phyloP scores from a whole-genome alignment of 2,329 filamentous ascomycete species.

The Fusarium xylarioides region DNA sequence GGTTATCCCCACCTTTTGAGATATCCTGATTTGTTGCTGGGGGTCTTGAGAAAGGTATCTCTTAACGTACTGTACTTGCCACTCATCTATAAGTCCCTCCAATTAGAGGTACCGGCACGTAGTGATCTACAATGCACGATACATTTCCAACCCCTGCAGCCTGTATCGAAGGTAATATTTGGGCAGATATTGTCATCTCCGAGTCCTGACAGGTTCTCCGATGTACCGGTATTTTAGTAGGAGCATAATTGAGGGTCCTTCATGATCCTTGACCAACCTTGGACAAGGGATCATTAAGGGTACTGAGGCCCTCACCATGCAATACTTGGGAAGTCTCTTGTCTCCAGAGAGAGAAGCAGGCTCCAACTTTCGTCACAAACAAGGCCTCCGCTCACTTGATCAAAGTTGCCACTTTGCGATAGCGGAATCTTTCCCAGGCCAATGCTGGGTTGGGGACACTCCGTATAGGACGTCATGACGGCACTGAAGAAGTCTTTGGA shows the following conservation, averaged over 20 bases:
- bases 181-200: constrained; percentile 21
- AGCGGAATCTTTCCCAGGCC: constrained; percentile 10
- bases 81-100: not conserved
- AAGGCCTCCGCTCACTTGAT: constrained; percentile 28
- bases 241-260: not conserved
- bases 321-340: not conserved
- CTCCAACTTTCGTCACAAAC: not conserved
- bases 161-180: not conserved
- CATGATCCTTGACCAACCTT: not conserved
- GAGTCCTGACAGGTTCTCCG: not conserved
- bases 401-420: constrained; percentile 3
- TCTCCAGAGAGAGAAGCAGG: not conserved
- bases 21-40: not conserved
- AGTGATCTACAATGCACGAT: not conserved
- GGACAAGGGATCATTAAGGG: not conserved
- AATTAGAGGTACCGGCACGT: not conserved
- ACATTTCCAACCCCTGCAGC: not conserved
- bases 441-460: constrained; percentile 10
- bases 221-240: not conserved
- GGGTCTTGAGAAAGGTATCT: not conserved
- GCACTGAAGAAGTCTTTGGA: constrained; percentile 5
- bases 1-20: not conserved
- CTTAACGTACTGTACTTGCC: not conserved
- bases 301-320: not conserved
- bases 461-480: constrained; percentile 14